Conservation (phyloP, 257 asterid genomes). For the Rauvolfia tetraphylla region DNA sequence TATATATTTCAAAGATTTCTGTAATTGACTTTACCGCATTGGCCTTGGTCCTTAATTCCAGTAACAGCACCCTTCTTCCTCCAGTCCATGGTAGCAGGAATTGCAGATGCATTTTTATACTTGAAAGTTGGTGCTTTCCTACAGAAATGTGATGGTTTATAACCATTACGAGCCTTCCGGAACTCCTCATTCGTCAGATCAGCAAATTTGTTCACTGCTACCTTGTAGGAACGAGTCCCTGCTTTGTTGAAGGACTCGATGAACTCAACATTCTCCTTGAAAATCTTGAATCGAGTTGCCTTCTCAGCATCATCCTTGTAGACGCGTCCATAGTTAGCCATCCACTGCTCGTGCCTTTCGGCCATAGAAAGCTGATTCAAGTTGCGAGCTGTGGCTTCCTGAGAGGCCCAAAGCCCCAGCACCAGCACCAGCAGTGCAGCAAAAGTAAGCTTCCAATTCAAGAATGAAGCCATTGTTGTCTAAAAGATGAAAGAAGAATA, state of each 20-base stretch:
- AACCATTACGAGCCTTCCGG: background rate
- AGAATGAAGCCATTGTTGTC: background rate
- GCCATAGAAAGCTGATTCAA: conserved; percentile 4
- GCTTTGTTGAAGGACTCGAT: conserved; percentile 11
- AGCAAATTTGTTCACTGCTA: conserved; percentile 1
- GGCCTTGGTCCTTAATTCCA: conserved; percentile 11
- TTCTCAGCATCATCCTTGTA: conserved; percentile 1
- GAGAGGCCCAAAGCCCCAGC: background rate
- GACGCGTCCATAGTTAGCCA: background rate
- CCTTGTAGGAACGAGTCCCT: background rate
- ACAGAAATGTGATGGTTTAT: background rate
- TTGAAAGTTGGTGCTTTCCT: background rate
- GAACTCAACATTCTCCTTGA: conserved; percentile 16
- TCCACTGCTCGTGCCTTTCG: conserved; percentile 10
- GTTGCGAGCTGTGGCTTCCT: conserved; percentile 8
- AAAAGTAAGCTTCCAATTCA: background rate
- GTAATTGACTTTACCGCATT: too few species aligned
- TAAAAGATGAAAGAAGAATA: conserved; percentile 1
- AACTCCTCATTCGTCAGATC: conserved; percentile 15
- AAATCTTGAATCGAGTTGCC: background rate
- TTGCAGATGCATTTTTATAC: background rate
- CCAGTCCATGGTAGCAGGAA: conserved; percentile 6
- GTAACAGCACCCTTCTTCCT: conserved; percentile 15
- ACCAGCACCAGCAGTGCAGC: background rate
- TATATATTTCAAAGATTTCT: too few species aligned